Base-by-base conservation (phyloP, 305 asterid species). In the Stenogyne calaminthoides region DNA sequence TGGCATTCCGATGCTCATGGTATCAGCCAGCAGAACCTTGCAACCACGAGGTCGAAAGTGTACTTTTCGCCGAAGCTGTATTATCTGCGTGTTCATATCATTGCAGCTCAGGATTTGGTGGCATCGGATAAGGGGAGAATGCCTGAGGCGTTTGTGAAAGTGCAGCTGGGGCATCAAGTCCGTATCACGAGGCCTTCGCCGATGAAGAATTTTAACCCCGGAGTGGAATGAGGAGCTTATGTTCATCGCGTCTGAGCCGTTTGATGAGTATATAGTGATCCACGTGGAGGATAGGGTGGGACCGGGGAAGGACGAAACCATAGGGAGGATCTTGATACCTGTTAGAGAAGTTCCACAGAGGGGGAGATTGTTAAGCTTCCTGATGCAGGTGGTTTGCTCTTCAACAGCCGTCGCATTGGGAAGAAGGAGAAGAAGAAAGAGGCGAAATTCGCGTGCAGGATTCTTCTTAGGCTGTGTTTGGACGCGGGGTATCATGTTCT, bases 141-240 rank as follows among this genome's bases (percentile, higher is more conserved):
- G 18, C 95, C 88, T 0, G 90, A 90, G 19, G 72, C 91, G 0
- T 84, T 46, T 34, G 99, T 85, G 55, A 89, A 72, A 65, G 83
- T 87, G 66, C 94, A 89, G 79, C 88, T 82, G 11, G 99, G 98
- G 7, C 85, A 83, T 71, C 99, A 92, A 73, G 63, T 74, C 1
- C 86, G 91, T 27, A 76, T 71, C 36, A 92, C 98, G 2, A 79
- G 91, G 80, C 88, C 91, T 44, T 82, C 92, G 1, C 84, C 87
- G 11, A 55, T 59, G 68, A 86, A 88, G 79, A 81, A 80, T 60
- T 63, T 73, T 12, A 92, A 82, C 73, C 98, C 96, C 0, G 83
- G n/a, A 81, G 75, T 95, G 99, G 99, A 90, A 89, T 29, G 99
- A 95, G 86, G 99, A 95, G 77, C 86, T 95, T 9, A 84, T 95